Percentiles rank a stretch among this genome's conserved stretches.
Evolutionary conservation across 441 rosid genomes (phyloP).

Genomic region (Breynia disticha): DNA sequence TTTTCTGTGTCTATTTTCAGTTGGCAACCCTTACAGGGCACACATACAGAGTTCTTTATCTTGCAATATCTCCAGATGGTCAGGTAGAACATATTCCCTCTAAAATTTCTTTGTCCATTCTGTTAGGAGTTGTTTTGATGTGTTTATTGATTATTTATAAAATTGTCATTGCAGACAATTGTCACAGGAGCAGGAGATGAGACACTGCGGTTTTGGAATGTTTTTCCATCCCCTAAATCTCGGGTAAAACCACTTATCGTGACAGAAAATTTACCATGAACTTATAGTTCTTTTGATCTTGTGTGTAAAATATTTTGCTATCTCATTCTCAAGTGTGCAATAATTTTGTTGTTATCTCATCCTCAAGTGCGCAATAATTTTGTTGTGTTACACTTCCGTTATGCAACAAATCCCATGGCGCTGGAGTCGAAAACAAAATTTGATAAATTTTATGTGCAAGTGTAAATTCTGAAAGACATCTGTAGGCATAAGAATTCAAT

Average conservation of each 20-base stretch:
- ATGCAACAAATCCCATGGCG: not conserved
- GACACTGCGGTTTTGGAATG: conserved; percentile 92
- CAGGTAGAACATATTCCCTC: conserved; percentile 35
- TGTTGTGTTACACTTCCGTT: not conserved
- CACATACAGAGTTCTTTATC: conserved; percentile 82
- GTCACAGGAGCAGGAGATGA: conserved; percentile 99
- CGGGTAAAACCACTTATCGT: conserved; percentile 35
- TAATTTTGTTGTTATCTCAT: not conserved
- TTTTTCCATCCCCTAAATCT: conserved; percentile 86
- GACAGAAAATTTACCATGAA: not conserved
- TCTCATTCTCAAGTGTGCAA: no score
- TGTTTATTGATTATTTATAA: not conserved
- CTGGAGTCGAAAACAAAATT: not conserved
- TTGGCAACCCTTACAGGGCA: conserved; percentile 94
- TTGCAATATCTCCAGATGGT: conserved; percentile 96
- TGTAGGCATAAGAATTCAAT: not conserved
- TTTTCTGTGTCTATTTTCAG: conserved; percentile 31
- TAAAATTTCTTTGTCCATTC: not conserved
- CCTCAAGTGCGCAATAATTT: not conserved
- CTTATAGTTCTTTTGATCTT: no score
- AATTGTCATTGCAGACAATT: conserved; percentile 45
- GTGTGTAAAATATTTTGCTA: no score
- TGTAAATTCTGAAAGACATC: not conserved
- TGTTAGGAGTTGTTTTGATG: not conserved
- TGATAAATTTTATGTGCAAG: not conserved